These are phyloP conservation scores for Croton laevigatus DNA, from an alignment of 441 rosid genomes.

Conservation along the genomic window DNA sequence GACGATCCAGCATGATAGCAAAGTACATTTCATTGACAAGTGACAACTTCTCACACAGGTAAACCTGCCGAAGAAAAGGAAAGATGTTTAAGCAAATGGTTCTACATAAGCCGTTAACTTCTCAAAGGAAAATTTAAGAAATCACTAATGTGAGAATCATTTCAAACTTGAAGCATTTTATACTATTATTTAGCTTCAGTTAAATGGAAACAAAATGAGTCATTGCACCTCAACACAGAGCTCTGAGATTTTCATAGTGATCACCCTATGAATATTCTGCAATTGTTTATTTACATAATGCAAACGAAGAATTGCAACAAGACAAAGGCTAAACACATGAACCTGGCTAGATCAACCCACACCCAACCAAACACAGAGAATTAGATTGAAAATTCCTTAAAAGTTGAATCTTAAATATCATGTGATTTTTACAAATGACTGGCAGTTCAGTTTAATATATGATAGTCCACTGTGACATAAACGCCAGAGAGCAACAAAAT, in stretches of 20 bases:
- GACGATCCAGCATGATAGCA: conserved; percentile 93
- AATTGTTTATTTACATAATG: neutral
- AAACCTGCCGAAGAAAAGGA: conserved; percentile 56
- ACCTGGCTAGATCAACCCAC: neutral
- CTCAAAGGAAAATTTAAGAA: neutral
- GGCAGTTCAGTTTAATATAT: neutral
- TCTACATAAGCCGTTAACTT: neutral
- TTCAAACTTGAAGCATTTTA: neutral
- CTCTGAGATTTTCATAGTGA: no score
- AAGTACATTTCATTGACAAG: conserved; percentile 98
- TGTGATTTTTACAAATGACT: neutral
- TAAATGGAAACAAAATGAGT: neutral
- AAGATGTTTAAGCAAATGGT: conserved; percentile 11
- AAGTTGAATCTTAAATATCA: neutral
- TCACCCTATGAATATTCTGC: neutral
- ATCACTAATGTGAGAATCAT: neutral
- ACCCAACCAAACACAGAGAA: neutral
- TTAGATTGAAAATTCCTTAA: neutral
- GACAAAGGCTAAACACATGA: neutral
- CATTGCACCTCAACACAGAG: neutral
- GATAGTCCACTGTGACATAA: neutral
- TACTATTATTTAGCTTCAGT: neutral
- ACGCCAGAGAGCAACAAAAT: neutral
- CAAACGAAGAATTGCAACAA: conserved; percentile 4
- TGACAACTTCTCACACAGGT: conserved; percentile 85